phyloP scores from a whole-genome alignment of 176 grass and related monocot genomes.

The Tillandsia leiboldiana region DNA sequence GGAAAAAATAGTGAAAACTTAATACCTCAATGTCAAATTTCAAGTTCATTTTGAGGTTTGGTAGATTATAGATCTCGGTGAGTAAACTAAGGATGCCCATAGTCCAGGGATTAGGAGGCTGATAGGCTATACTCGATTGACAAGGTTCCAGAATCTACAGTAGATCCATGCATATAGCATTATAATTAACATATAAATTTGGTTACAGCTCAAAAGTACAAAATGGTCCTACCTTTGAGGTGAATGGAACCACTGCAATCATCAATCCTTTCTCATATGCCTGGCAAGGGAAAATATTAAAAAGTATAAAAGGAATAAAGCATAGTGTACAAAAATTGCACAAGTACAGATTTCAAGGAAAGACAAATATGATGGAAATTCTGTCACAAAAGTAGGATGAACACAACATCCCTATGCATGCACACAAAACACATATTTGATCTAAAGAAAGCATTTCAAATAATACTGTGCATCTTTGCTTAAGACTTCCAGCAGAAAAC shows the following conservation, averaged over 20 bases:
- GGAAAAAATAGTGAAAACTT: constrained; percentile 3
- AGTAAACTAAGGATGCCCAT: constrained; percentile 98
- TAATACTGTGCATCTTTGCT: no score
- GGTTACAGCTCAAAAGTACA: constrained; percentile 1
- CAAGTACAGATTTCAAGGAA: background rate
- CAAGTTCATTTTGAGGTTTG: constrained; percentile 99
- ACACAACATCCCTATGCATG: no score
- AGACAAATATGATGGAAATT: background rate
- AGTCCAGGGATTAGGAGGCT: constrained; percentile 97
- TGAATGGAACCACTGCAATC: constrained; percentile 96
- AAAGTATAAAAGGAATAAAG: constrained; percentile 14
- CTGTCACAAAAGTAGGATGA: no score
- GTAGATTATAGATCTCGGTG: constrained; percentile 82
- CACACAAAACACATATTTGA: no score
- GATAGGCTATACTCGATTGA: constrained; percentile 90
- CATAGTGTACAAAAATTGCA: background rate
- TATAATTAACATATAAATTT: constrained; percentile 11
- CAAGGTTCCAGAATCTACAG: constrained; percentile 92
- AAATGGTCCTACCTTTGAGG: constrained; percentile 70
- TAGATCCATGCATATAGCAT: constrained; percentile 15
- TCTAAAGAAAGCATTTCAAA: no score
- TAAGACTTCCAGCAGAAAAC: background rate
- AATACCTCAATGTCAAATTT: constrained; percentile 97
- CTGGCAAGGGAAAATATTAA: constrained; percentile 33
- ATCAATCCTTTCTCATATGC: constrained; percentile 94